A percentile compares a stretch with the other conserved stretches of the same genome.
Evolutionary conservation across 768 basidiomycete genomes (phyloP).

Genomic region (Boletus reticulatus): DNA sequence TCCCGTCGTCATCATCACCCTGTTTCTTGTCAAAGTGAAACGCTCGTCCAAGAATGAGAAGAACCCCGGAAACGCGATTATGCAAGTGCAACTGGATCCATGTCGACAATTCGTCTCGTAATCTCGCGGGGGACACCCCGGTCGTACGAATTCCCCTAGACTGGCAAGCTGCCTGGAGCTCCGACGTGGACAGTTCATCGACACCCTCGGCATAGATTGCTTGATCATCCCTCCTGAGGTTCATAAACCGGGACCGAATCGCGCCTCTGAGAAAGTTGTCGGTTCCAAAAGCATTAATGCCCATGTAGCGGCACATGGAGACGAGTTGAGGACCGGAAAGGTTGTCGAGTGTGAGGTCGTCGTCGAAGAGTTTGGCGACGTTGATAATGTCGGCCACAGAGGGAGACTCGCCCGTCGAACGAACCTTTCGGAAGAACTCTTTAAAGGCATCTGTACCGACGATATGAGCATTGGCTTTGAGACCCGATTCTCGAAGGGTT

Average conservation of each 20-base stretch:
- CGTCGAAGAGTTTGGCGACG: conserved; percentile 96
- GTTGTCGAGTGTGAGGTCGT: conserved; percentile 97
- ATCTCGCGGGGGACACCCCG: conserved; percentile 81
- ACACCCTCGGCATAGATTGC: conserved; percentile 88
- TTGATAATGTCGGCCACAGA: conserved; percentile 86
- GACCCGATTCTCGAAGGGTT: conserved; percentile 89
- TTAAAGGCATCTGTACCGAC: conserved; percentile 96
- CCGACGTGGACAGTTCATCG: conserved; percentile 84
- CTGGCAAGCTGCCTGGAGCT: conserved; percentile 91
- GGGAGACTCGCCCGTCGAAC: conserved; percentile 93
- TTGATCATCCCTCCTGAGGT: conserved; percentile 90
- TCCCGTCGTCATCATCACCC: conserved; percentile 77
- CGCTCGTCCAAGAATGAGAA: conserved; percentile 90
- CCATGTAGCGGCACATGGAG: conserved; percentile 98
- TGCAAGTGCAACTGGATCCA: conserved; percentile 94
- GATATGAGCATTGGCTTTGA: conserved; percentile 91
- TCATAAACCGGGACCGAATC: conserved; percentile 78
- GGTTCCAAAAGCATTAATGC: conserved; percentile 96
- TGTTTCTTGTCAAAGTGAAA: conserved; percentile 87
- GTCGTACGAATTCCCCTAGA: conserved; percentile 89
- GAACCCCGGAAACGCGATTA: conserved; percentile 88
- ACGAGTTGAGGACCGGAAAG: conserved; percentile 97
- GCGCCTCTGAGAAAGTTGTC: conserved; percentile 96
- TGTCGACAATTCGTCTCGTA: conserved; percentile 85
- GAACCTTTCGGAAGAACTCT: conserved; percentile 98